Base-by-base conservation (phyloP, 805 yeast species). In the Metschnikowia chrysomelidarum region DNA sequence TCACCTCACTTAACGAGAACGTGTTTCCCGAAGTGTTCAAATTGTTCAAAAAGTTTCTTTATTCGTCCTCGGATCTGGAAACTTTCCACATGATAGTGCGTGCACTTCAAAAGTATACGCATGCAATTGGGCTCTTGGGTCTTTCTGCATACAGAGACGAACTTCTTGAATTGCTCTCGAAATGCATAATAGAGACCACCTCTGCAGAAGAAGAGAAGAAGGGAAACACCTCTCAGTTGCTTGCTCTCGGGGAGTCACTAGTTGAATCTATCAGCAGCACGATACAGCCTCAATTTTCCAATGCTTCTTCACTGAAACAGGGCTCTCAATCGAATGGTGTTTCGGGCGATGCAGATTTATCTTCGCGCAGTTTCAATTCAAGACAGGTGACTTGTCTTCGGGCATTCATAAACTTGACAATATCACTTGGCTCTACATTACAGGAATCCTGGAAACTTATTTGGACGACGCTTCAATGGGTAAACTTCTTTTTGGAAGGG, bases 361-460 rank as follows among this genome's bases (percentile, higher is more conserved):
- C 22, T 19, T 7, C 27, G 23, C 24, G 46, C 7, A 20, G 16
- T 20, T 64, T 85, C 27, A 76, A 80, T 40, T 69, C 85, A 0
- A 71, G 95, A 35, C 87, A 86, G 43, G 71, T 86, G 1, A 70
- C 81, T 7, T 78, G 95, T 46, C 75, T 87, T 24, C 68, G 96
- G 32, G 96, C 95, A 0, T 58, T 91, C 24, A 64, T 81, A 3
- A 84, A 87, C 41, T 64, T 91, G 31, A 88, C 91, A 0, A 72
- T 80, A 3, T 84, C 96, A 0, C 59, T 91, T n/a, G 97, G 96
- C 0, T 75, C 89, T 1, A 73, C 79, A 1, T 66, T 91, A 11
- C 73, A 73, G 5, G 54, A 62, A 3, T 76, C 83, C 20, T 91
- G 98, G 98, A 57, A 61, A 9, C 69, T 64, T 19, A 53, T 67